phyloP scores from a whole-genome alignment of 164 flowering plant species.

The Piper longum region DNA sequence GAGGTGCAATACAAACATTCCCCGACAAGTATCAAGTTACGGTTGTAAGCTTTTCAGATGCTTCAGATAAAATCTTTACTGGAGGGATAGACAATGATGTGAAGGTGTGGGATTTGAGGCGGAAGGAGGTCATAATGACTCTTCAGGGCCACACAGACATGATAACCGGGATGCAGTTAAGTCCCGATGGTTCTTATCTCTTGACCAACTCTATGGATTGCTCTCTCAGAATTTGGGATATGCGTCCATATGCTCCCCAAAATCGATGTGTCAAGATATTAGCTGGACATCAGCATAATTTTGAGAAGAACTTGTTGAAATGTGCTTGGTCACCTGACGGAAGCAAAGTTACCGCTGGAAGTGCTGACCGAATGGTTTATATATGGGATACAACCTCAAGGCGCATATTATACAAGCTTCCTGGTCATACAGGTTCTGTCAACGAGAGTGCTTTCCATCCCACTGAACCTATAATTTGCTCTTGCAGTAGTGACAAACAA shows the following conservation, averaged over 20 bases:
- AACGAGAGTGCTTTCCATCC: constrained; percentile 91
- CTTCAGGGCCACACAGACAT: constrained; percentile 90
- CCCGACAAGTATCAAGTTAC: constrained; percentile 95
- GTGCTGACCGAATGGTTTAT: constrained; percentile 91
- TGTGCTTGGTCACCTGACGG: constrained; percentile 99
- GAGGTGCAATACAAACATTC: constrained; percentile 92
- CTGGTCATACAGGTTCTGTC: constrained; percentile 94
- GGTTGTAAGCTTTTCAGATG: constrained; percentile 87
- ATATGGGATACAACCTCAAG: constrained; percentile 94
- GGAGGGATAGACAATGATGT: constrained; percentile 91
- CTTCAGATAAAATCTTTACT: constrained; percentile 82
- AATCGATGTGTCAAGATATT: constrained; percentile 87
- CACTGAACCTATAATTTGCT: constrained; percentile 72
- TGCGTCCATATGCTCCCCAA: constrained; percentile 97
- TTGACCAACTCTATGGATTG: constrained; percentile 93
- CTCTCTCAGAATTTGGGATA: constrained; percentile 90
- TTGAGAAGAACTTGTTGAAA: constrained; percentile 88
- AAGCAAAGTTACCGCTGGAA: constrained; percentile 91
- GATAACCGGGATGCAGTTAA: constrained; percentile 88
- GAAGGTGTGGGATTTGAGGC: constrained; percentile 89
- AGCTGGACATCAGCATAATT: constrained; percentile 93
- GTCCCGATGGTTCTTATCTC: constrained; percentile 99
- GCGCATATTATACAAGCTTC: constrained; percentile 78
- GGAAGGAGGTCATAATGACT: constrained; percentile 81
- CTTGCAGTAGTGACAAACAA: constrained; percentile 90